These are phyloP conservation scores for Tilletia horrida DNA, from an alignment of 1,284 basidiomycete genomes.

Conservation along the genomic window DNA sequence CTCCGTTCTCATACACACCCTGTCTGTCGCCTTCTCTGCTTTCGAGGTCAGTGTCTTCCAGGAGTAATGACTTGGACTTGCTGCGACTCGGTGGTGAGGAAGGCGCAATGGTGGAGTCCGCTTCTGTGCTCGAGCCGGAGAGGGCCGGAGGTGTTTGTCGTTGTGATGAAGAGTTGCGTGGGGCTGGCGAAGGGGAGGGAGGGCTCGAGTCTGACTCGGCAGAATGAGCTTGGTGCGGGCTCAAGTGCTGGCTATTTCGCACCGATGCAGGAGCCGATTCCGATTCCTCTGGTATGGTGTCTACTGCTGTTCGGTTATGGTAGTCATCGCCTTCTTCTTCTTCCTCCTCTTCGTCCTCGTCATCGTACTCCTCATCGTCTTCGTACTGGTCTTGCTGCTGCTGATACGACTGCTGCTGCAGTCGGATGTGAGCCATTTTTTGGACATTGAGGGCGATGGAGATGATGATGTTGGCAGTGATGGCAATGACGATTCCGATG, in stretches of 20 bases:
- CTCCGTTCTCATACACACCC: neutral
- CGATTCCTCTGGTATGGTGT: constrained; percentile 2
- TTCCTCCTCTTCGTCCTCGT: constrained; percentile 61
- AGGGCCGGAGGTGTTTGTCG: neutral
- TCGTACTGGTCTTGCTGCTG: constrained; percentile 14
- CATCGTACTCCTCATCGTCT: constrained; percentile 16
- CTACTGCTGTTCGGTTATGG: neutral
- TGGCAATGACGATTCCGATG: constrained; percentile 76
- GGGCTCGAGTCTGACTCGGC: neutral
- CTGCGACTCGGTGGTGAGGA: neutral
- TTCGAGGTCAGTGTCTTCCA: neutral
- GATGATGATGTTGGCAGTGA: constrained; percentile 75
- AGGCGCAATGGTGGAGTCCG: neutral
- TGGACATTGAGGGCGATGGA: constrained; percentile 74
- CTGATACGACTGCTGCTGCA: constrained; percentile 55
- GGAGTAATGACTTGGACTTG: constrained; percentile 1
- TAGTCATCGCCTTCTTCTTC: constrained; percentile 3
- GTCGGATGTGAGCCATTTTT: constrained; percentile 79
- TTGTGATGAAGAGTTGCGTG: neutral
- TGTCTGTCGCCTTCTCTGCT: neutral
- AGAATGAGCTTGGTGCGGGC: neutral
- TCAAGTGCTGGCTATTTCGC: neutral
- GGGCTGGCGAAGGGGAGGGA: constrained; percentile 4
- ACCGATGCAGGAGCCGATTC: neutral
- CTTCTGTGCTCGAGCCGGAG: constrained; percentile 8